Base-by-base conservation (phyloP, 2,329 filamentous ascomycete species). In the Calonectria fujianensis region DNA sequence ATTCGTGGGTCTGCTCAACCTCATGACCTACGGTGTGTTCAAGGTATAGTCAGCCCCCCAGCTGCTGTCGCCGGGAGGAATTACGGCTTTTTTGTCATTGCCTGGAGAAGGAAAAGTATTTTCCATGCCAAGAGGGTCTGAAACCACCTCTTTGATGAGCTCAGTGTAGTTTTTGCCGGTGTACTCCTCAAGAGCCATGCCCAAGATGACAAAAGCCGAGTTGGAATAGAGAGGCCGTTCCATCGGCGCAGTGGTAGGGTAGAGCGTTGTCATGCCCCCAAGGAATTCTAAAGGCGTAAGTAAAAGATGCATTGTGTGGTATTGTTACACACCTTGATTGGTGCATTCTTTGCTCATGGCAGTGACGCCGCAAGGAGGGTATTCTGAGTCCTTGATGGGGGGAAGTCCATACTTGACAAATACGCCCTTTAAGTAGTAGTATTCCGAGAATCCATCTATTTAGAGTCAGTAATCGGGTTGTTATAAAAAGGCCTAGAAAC, bases 161-260 rank as follows among this genome's bases (percentile, higher is more conserved):
- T 80, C 59, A 0, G 81, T 76, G 69, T 82, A 85, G 54, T 74
- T 82, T 72, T 82, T 84, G 0, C 80, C 80, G 0, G 82, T 84
- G 24, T 73, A 77, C 1, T 79, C 64, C 29, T 85, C 81, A 0
- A 88, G 74, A 0, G 83, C 85, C 63, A 86, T 79, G 6, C 81
- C 79, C 35, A 86, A 80, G 9, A 88, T 63, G 18, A 81, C 81
- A 71, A 86, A 88, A 0, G 85, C 85, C 20, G 86, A 76, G 68
- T 85, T 87, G 6, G 86, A 88, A 74, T 88, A 88, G 0, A 84
- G 81, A 0, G 87, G 85, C 3, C 82, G 80, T 4, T 84, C 79
- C 69, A 82, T 80, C 3, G 81, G 80, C 2, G 82, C 52, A 1
- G 80, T 78, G 24, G 85, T 79, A 0, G 83, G 85, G 41, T 83